A percentile compares a stretch with the other conserved stretches of the same genome.
These are phyloP conservation scores for Solanum chaucha DNA, from an alignment of 257 asterid genomes.

Conservation along the genomic window DNA sequence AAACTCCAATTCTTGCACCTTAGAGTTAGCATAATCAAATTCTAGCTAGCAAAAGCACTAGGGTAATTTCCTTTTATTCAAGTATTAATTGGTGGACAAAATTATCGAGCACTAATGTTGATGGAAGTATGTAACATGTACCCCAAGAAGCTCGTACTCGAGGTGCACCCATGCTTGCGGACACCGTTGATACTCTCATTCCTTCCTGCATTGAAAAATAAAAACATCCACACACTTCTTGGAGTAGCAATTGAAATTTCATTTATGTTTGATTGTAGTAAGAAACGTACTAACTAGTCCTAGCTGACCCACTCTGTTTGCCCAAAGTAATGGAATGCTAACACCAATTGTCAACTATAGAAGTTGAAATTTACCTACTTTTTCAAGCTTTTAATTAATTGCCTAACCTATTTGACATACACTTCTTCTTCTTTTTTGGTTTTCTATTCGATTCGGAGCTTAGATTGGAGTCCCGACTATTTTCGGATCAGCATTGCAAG, in stretches of 20 bases:
- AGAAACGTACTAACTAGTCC: neutral
- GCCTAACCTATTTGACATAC: neutral
- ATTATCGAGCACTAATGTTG: neutral
- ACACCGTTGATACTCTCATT: neutral
- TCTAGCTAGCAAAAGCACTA: neutral
- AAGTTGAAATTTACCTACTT: neutral
- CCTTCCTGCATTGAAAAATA: neutral
- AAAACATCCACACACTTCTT: neutral
- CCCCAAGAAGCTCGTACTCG: neutral
- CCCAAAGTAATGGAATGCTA: neutral
- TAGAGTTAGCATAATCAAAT: neutral
- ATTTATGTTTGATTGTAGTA: neutral
- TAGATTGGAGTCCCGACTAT: too few species aligned
- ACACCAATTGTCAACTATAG: neutral
- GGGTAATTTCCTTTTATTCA: neutral
- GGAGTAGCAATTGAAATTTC: neutral
- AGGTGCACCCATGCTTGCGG: neutral
- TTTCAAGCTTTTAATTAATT: neutral
- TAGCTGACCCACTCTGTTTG: neutral
- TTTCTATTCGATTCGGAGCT: too few species aligned
- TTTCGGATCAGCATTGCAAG: too few species aligned
- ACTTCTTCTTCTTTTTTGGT: neutral
- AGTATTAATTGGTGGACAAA: neutral
- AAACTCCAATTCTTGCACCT: neutral
- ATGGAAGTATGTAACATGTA: neutral